A percentile compares a stretch with the other conserved stretches of the same genome.
These are phyloP conservation scores for Davidsoniella australis DNA, from an alignment of 2,329 filamentous ascomycete genomes.

Conservation along the genomic window DNA sequence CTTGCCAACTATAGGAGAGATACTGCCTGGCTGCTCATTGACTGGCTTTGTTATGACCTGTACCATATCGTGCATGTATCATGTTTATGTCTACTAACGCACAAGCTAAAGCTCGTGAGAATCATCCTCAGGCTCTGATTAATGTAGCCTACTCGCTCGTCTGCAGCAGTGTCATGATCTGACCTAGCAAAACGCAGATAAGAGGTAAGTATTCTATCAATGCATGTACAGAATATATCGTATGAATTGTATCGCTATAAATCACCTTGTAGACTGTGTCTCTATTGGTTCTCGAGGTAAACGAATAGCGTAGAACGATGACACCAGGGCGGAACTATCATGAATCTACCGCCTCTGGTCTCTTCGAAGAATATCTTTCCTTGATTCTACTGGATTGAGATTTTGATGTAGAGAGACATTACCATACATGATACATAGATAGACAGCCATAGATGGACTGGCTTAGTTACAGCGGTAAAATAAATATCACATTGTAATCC, in stretches of 20 bases:
- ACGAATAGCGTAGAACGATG: conserved; percentile 77
- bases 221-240: background rate
- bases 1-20: too few relatives aligned
- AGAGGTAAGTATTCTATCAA: background rate
- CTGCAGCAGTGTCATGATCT: background rate
- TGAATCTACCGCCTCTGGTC: conserved; percentile 32
- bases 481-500: too few relatives aligned
- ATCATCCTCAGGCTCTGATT: background rate
- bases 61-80: conserved; percentile 11
- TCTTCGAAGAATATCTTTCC: conserved; percentile 70
- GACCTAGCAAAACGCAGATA: background rate
- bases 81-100: background rate
- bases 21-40: conserved; percentile 1
- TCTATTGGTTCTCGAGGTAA: conserved; percentile 74
- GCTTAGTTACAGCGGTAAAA: too few relatives aligned
- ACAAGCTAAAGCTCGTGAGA: background rate
- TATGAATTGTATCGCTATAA: conserved; percentile 7
- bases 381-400: conserved; percentile 45
- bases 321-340: conserved; percentile 23
- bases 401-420: conserved; percentile 80
- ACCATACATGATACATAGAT: background rate
- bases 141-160: background rate
- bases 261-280: conserved; percentile 13
- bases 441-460: too few relatives aligned
- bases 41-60: conserved; percentile 12